Evolutionary conservation across 257 asterid genomes (phyloP).

Genomic region (Petrea volubilis): DNA sequence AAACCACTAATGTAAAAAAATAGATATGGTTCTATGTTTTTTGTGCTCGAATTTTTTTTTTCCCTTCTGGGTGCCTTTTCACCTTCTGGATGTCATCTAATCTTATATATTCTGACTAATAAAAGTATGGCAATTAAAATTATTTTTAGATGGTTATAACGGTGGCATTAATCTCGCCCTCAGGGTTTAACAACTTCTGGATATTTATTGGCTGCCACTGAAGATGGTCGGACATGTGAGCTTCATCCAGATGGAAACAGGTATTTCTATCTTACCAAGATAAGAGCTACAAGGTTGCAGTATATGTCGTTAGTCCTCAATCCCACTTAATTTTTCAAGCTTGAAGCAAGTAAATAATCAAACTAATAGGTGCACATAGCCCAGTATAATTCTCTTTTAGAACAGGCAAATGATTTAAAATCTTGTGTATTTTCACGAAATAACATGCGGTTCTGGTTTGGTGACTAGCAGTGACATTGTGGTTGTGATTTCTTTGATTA

Average conservation of each 20-base stretch:
- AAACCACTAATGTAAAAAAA: neutral
- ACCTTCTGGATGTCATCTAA: neutral
- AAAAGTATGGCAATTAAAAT: constrained; percentile 4
- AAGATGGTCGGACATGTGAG: constrained; percentile 79
- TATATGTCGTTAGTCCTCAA: constrained; percentile 9
- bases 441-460: neutral
- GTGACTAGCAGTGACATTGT: neutral
- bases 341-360: neutral
- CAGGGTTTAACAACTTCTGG: constrained; percentile 87
- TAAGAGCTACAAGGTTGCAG: neutral
- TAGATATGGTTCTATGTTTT: neutral
- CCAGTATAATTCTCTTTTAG: neutral
- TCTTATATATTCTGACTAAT: neutral
- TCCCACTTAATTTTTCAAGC: neutral
- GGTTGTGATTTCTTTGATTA: neutral
- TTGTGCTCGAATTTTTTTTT: constrained; percentile 1
- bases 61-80: neutral
- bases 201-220: constrained; percentile 64
- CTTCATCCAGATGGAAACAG: constrained; percentile 99
- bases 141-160: neutral
- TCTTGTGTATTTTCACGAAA: neutral
- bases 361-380: constrained; percentile 4
- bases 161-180: constrained; percentile 7
- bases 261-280: constrained; percentile 36
- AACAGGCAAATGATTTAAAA: neutral